phyloP scores from a whole-genome alignment of 768 basidiomycete genomes.

The Coprinellus micaceus region DNA sequence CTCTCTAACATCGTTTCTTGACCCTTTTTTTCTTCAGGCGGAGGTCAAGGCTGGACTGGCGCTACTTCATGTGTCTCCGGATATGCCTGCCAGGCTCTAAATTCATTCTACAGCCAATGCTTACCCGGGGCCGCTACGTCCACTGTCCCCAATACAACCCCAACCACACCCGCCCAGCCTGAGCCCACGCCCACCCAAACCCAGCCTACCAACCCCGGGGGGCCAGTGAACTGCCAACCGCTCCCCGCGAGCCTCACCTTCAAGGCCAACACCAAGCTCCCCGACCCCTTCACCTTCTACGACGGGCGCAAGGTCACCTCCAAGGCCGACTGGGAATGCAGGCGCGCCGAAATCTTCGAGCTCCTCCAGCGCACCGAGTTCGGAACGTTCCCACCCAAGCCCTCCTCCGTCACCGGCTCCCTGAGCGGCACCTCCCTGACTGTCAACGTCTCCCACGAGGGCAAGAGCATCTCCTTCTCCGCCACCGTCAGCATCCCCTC shows the following conservation, averaged over 20 bases:
- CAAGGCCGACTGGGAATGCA: conserved; percentile 48
- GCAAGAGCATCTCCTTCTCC: conserved; percentile 47
- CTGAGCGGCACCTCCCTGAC: conserved; percentile 43
- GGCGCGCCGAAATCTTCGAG: conserved; percentile 43
- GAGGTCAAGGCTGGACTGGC: conserved; percentile 35
- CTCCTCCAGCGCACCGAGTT: conserved; percentile 52
- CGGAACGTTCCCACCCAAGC: conserved; percentile 47
- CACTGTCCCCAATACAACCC: conserved; percentile 7
- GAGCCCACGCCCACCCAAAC: conserved; percentile 15
- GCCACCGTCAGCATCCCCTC: conserved; percentile 44
- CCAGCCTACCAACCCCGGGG: conserved; percentile 1
- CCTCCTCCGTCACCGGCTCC: conserved; percentile 41
- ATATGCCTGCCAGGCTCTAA: conserved; percentile 25
- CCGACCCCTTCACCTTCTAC: conserved; percentile 52
- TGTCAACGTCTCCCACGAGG: conserved; percentile 44
- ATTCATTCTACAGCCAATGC: conserved; percentile 36
- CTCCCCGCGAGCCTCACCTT: conserved; percentile 30
- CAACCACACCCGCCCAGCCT: conserved; percentile 16
- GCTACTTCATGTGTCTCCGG: conserved; percentile 33
- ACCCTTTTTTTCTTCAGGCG: conserved; percentile 22
- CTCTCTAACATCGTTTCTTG: not conserved
- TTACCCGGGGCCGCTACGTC: conserved; percentile 23
- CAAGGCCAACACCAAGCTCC: conserved; percentile 39
- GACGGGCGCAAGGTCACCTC: conserved; percentile 41
- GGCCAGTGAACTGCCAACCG: conserved; percentile 22